Conservation (phyloP, 371 early-diverging fungal genomes). For the Syncephalastrum racemosum region DNA sequence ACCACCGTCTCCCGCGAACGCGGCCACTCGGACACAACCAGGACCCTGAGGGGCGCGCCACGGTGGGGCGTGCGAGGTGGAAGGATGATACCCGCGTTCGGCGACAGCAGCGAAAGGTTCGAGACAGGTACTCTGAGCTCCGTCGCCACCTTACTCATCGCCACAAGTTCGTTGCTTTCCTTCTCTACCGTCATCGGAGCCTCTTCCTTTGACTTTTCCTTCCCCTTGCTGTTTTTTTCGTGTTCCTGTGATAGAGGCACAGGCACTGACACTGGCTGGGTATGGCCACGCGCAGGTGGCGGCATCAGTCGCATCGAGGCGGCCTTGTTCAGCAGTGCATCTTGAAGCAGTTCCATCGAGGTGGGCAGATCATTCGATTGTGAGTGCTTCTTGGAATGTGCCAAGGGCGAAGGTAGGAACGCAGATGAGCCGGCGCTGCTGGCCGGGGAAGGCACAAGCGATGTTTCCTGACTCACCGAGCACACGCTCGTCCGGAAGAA, state of each 20-base stretch:
- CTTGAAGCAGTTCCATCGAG: constrained; percentile 26
- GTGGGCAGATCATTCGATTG: constrained; percentile 24
- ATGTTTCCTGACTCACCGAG: constrained; percentile 8
- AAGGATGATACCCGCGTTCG: constrained; percentile 21
- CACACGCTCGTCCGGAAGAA: constrained; percentile 47
- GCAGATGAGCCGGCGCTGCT: background rate
- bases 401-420: constrained; percentile 25
- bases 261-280: background rate
- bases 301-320: constrained; percentile 42
- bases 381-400: constrained; percentile 28
- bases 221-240: background rate
- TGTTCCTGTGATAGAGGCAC: background rate
- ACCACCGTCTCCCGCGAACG: constrained; percentile 37
- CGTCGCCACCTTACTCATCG: background rate
- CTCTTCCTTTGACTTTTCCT: background rate
- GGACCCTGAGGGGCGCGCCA: constrained; percentile 27
- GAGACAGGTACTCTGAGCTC: background rate
- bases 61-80: constrained; percentile 41
- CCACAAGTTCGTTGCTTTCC: background rate
- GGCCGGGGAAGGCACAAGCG: constrained; percentile 5
- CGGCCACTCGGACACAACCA: constrained; percentile 46
- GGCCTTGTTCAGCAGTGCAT: constrained; percentile 38
- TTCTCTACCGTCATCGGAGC: background rate
- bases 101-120: constrained; percentile 12
- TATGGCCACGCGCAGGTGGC: constrained; percentile 29